Evolutionary conservation across 768 basidiomycete genomes (phyloP).

Genomic region (Tubosaeta brunneosetosa): DNA sequence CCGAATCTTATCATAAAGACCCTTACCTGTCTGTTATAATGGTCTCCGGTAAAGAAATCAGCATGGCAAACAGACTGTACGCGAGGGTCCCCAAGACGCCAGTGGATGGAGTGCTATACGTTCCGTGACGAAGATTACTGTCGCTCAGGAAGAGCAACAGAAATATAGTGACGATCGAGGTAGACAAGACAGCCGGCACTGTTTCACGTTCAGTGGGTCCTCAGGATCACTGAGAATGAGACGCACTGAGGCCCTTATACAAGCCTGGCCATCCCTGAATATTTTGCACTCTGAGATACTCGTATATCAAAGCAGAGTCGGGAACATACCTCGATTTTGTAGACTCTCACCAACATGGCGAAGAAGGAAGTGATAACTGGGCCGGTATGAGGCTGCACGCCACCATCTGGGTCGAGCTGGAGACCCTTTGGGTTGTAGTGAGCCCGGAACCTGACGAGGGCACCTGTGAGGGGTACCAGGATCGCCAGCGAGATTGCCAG

Average conservation of each 20-base stretch:
- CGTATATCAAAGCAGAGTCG: background rate
- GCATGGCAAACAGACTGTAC: slow-evolving; percentile 61
- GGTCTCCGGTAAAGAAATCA: slow-evolving; percentile 63
- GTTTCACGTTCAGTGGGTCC: slow-evolving; percentile 38
- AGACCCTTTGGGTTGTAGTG: slow-evolving; percentile 86
- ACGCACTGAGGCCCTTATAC: slow-evolving; percentile 73
- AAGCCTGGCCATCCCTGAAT: slow-evolving; percentile 64
- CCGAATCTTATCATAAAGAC: background rate
- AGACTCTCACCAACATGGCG: slow-evolving; percentile 67
- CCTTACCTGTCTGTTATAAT: slow-evolving; percentile 74
- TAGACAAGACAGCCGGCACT: slow-evolving; percentile 50
- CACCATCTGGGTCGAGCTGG: slow-evolving; percentile 72
- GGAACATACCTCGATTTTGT: slow-evolving; percentile 61
- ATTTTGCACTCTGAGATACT: background rate
- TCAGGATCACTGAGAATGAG: background rate
- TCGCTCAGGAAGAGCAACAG: slow-evolving; percentile 57
- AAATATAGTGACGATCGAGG: slow-evolving; percentile 52
- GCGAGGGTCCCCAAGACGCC: slow-evolving; percentile 57
- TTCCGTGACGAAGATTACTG: slow-evolving; percentile 55
- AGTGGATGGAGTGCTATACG: slow-evolving; percentile 58
- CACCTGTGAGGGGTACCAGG: slow-evolving; percentile 59
- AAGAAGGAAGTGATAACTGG: slow-evolving; percentile 76
- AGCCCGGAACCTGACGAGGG: slow-evolving; percentile 72
- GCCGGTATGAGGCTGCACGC: slow-evolving; percentile 69
- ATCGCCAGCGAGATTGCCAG: slow-evolving; percentile 51